Conservation (phyloP, 305 asterid genomes). For the Ruellia speciosa region DNA sequence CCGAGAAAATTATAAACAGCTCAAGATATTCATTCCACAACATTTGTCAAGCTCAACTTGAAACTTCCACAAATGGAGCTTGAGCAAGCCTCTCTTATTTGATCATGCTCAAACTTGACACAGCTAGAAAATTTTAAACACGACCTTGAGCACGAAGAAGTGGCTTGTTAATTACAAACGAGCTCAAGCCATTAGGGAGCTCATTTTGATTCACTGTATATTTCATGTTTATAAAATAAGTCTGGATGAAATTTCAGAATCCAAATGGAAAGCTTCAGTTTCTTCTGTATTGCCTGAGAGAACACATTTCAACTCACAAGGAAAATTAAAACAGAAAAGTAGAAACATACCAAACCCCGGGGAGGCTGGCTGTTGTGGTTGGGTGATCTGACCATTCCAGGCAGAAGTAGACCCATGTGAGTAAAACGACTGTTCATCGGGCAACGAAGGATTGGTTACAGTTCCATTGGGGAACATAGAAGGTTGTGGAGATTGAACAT, state of each 20-base stretch:
- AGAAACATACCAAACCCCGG: constrained; percentile 44
- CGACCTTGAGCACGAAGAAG: too few species aligned
- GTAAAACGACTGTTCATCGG: constrained; percentile 37
- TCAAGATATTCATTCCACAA: not conserved
- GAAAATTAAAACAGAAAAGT: not conserved
- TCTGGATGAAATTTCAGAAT: too few species aligned
- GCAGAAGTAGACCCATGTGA: constrained; percentile 37
- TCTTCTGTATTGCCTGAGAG: too few species aligned
- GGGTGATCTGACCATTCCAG: constrained; percentile 48
- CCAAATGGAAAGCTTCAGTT: too few species aligned
- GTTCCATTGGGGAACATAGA: constrained; percentile 42
- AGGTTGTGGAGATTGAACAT: constrained; percentile 32
- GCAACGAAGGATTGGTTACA: constrained; percentile 29
- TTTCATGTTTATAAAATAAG: too few species aligned
- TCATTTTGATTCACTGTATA: too few species aligned
- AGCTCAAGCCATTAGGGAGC: too few species aligned
- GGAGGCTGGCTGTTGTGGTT: constrained; percentile 49
- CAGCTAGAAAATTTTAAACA: too few species aligned
- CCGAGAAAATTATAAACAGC: constrained; percentile 9
- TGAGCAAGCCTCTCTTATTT: not conserved
- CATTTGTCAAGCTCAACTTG: not conserved
- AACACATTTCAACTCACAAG: too few species aligned
- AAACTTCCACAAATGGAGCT: not conserved
- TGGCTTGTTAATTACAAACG: too few species aligned
- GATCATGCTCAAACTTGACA: too few species aligned